Conservation (phyloP, 148 eudicot species). For the Spergularia marina region DNA sequence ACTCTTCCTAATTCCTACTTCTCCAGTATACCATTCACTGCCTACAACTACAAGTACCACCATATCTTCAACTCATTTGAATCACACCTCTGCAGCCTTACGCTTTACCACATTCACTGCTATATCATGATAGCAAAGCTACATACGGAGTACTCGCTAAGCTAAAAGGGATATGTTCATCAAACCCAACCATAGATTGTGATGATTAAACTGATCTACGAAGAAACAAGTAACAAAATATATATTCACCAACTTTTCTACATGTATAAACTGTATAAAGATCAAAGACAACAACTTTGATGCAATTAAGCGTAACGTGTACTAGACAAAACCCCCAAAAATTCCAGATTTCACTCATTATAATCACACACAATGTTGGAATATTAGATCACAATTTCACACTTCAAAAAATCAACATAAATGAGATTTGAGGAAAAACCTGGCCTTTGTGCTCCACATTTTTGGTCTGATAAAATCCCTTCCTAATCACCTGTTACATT, state of each 20-base stretch:
- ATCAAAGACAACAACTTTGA: no score
- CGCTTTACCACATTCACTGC: neutral
- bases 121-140: neutral
- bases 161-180: neutral
- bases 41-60: neutral
- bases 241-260: no score
- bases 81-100: neutral
- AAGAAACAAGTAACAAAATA: no score
- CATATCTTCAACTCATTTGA: neutral
- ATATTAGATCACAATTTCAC: no score
- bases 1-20: neutral
- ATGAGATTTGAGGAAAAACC: slow-evolving; percentile 28
- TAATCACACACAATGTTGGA: no score
- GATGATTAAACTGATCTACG: neutral
- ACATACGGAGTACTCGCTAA: neutral
- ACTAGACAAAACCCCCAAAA: no score
- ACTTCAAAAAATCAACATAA: neutral
- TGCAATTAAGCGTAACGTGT: no score
- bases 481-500: slow-evolving; percentile 52
- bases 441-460: slow-evolving; percentile 86
- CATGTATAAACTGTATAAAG: no score
- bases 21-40: neutral
- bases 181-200: neutral
- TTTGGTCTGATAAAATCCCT: slow-evolving; percentile 68
- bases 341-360: no score